Conservation (phyloP, 805 yeast genomes). For the Ogataea neopini region DNA sequence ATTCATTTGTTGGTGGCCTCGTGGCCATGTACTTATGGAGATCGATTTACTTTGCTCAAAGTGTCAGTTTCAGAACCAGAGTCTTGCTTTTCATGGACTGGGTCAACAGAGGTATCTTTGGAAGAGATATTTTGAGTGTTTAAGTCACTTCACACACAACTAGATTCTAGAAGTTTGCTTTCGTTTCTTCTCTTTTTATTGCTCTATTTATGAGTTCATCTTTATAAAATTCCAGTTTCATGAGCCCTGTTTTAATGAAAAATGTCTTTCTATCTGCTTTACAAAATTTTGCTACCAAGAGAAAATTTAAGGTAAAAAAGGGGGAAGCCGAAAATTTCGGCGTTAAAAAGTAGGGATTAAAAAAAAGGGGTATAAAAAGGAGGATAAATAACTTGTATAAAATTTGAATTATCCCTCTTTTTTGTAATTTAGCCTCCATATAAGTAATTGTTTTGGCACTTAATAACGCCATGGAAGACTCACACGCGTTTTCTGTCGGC, state of each 20-base stretch:
- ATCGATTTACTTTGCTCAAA: slow-evolving; percentile 66
- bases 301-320: not conserved
- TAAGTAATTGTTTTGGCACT: not conserved
- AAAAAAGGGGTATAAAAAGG: slow-evolving; percentile 1
- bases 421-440: not conserved
- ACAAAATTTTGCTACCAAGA: too few relatives aligned
- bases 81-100: slow-evolving; percentile 66
- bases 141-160: not conserved
- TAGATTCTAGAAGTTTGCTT: slow-evolving; percentile 1
- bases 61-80: slow-evolving; percentile 64
- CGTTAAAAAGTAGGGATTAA: slow-evolving; percentile 2
- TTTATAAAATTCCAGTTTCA: not conserved
- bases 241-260: not conserved
- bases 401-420: not conserved
- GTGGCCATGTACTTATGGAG: slow-evolving; percentile 76
- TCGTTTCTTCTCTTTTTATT: not conserved
- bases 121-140: slow-evolving; percentile 44
- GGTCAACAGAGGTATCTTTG: slow-evolving; percentile 61
- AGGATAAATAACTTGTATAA: not conserved
- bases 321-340: not conserved
- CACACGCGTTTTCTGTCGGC: slow-evolving; percentile 24
- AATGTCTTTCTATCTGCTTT: not conserved
- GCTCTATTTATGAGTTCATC: not conserved
- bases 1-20: slow-evolving; percentile 63
- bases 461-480: slow-evolving; percentile 19